A percentile compares a stretch with the other conserved stretches of the same genome.
Conservation (phyloP, 495 filamentous ascomycete species). For the Penicillium antarcticum region DNA sequence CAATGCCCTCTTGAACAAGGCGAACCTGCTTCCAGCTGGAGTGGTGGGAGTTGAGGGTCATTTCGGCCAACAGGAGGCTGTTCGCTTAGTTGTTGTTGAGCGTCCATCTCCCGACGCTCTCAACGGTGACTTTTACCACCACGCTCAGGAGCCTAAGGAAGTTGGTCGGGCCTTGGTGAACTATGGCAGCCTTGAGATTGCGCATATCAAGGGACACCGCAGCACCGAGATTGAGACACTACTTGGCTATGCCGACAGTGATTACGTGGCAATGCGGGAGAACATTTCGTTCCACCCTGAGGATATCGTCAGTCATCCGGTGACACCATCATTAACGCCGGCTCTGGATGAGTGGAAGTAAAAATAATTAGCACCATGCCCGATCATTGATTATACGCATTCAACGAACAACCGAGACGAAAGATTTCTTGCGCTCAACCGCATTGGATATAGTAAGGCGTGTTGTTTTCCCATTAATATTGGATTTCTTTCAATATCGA, state of each 20-base stretch:
- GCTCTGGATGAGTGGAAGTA: slow-evolving; percentile 24
- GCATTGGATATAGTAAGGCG: not conserved
- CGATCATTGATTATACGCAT: not conserved
- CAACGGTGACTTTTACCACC: slow-evolving; percentile 42
- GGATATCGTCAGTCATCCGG: slow-evolving; percentile 13
- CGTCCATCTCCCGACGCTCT: slow-evolving; percentile 35
- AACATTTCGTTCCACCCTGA: slow-evolving; percentile 68
- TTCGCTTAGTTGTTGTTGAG: slow-evolving; percentile 76
- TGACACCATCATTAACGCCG: slow-evolving; percentile 42
- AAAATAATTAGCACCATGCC: not conserved
- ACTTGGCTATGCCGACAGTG: slow-evolving; percentile 88
- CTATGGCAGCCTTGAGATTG: slow-evolving; percentile 81
- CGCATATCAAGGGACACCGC: slow-evolving; percentile 75
- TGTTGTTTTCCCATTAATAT: not conserved
- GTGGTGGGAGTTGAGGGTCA: slow-evolving; percentile 83
- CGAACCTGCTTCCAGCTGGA: slow-evolving; percentile 86
- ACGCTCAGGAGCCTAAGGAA: slow-evolving; percentile 58
- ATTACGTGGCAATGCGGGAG: slow-evolving; percentile 88
- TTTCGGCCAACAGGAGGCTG: slow-evolving; percentile 90
- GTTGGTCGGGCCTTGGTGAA: slow-evolving; percentile 92
- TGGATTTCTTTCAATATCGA: not conserved
- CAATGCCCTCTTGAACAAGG: slow-evolving; percentile 71
- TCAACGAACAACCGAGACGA: slow-evolving; percentile 3
- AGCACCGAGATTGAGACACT: slow-evolving; percentile 75
- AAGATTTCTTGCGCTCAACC: not conserved